Conservation (phyloP, 805 yeast genomes). For the Cyberlindnera amylophila region DNA sequence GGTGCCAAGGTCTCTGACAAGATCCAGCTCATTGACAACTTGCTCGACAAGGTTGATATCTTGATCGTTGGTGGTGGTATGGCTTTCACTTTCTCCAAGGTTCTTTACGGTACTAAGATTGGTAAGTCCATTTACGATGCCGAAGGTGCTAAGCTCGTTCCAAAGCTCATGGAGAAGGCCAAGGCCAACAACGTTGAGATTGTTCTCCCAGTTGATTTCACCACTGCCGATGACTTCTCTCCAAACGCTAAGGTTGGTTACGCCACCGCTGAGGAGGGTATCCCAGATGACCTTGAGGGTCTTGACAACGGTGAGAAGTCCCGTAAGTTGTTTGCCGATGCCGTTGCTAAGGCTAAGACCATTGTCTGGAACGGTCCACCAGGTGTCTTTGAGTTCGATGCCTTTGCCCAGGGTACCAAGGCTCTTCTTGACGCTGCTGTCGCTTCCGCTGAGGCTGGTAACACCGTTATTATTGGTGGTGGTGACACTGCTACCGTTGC, state of each 20-base stretch:
- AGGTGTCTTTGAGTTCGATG: conserved; percentile 97
- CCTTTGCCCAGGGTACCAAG: conserved; percentile 90
- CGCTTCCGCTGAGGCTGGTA: conserved; percentile 79
- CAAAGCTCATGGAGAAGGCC: conserved; percentile 89
- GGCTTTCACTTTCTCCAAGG: conserved; percentile 99
- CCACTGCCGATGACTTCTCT: conserved; percentile 91
- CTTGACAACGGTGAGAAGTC: conserved; percentile 94
- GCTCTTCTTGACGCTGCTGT: conserved; percentile 85
- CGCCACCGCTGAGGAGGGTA: conserved; percentile 89
- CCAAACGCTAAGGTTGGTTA: conserved; percentile 82
- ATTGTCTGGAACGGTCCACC: conserved; percentile 99
- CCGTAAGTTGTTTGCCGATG: conserved; percentile 68
- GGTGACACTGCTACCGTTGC: conserved; percentile 99
- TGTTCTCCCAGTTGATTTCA: conserved; percentile 92
- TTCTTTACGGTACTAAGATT: conserved; percentile 75
- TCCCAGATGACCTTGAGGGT: conserved; percentile 94
- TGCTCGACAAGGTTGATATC: conserved; percentile 90
- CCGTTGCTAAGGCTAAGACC: conserved; percentile 92
- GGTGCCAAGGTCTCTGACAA: conserved; percentile 99
- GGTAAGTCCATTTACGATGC: conserved; percentile 92
- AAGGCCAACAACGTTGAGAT: conserved; percentile 92
- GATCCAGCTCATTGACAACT: conserved; percentile 96
- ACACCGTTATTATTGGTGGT: conserved; percentile 93
- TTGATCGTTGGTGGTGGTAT: conserved; percentile 99
- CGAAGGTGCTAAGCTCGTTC: conserved; percentile 94